These are phyloP conservation scores for Arthrinium puccinioides DNA, from an alignment of 2,329 filamentous ascomycete species.

Conservation along the genomic window DNA sequence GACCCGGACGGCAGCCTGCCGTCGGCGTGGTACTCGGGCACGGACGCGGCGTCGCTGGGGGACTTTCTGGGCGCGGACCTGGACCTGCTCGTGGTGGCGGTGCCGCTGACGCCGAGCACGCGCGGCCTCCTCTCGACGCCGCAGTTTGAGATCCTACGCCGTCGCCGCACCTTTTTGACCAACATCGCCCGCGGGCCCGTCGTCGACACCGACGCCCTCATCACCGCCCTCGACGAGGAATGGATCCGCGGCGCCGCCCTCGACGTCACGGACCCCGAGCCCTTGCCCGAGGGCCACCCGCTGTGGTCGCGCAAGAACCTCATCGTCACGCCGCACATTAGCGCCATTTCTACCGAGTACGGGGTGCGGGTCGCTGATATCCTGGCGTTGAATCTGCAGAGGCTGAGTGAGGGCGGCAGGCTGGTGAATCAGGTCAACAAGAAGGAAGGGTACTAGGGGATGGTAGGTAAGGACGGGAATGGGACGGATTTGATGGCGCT, in stretches of 20 bases:
- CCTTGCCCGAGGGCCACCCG: slow-evolving; percentile 52
- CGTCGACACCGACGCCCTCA: slow-evolving; percentile 37
- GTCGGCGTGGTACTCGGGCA: slow-evolving; percentile 32
- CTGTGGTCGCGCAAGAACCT: slow-evolving; percentile 58
- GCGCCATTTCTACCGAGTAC: slow-evolving; percentile 19
- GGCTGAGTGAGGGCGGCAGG: slow-evolving; percentile 18
- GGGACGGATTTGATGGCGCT: no score
- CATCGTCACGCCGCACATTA: slow-evolving; percentile 37
- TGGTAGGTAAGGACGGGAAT: no score
- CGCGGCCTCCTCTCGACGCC: slow-evolving; percentile 31
- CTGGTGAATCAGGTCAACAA: slow-evolving; percentile 23
- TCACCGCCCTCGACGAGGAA: slow-evolving; percentile 40
- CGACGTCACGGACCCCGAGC: slow-evolving; percentile 66
- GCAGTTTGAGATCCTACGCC: slow-evolving; percentile 27
- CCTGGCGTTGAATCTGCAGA: slow-evolving; percentile 18
- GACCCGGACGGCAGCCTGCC: slow-evolving; percentile 34
- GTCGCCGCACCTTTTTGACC: slow-evolving; percentile 43
- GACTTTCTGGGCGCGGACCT: slow-evolving; percentile 33
- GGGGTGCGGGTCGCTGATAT: slow-evolving; percentile 17
- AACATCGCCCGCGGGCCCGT: slow-evolving; percentile 55
- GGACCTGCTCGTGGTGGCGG: slow-evolving; percentile 32
- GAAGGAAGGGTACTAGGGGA: slow-evolving; percentile 21
- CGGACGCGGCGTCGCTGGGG: slow-evolving; percentile 21
- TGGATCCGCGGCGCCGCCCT: slow-evolving; percentile 50
- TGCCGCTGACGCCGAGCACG: slow-evolving; percentile 33